Percentiles rank a stretch among this genome's conserved stretches.
phyloP scores from a whole-genome alignment of 768 basidiomycete genomes.

The Phylloporus scabripes region DNA sequence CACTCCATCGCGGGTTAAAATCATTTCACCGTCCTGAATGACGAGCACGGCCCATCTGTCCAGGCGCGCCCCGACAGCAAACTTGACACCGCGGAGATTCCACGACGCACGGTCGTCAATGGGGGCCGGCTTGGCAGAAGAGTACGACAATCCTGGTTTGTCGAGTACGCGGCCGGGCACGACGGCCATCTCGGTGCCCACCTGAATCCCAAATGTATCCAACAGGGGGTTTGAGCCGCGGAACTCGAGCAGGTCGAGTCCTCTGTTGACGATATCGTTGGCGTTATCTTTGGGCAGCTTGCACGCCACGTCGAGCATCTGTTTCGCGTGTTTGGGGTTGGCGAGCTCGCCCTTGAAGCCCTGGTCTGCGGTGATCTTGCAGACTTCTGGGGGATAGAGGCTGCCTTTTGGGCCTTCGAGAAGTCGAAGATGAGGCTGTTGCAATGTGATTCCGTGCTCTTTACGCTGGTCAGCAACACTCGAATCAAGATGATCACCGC shows the following conservation, averaged over 20 bases:
- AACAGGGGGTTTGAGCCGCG: conserved; percentile 28
- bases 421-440: conserved; percentile 34
- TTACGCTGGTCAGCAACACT: neutral
- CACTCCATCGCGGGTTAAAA: conserved; percentile 50
- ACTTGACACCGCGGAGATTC: conserved; percentile 51
- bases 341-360: conserved; percentile 45
- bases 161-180: conserved; percentile 49
- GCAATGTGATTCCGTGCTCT: conserved; percentile 38
- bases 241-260: conserved; percentile 41
- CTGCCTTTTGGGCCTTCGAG: conserved; percentile 35
- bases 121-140: conserved; percentile 12
- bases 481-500: conserved; percentile 2
- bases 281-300: conserved; percentile 45
- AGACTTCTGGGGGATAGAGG: conserved; percentile 43
- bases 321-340: conserved; percentile 37
- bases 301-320: conserved; percentile 46
- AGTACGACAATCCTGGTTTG: conserved; percentile 40
- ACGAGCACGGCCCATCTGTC: conserved; percentile 64
- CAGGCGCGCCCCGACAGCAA: conserved; percentile 51
- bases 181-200: conserved; percentile 46
- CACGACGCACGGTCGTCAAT: conserved; percentile 44
- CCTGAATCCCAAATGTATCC: conserved; percentile 38
- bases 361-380: conserved; percentile 39
- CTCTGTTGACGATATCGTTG: conserved; percentile 36
- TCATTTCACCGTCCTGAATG: conserved; percentile 53